Evolutionary conservation across 805 yeast genomes (phyloP), one percentile per base, ranked within the genome.

Genomic region (Teunomyces atbi): DNA sequence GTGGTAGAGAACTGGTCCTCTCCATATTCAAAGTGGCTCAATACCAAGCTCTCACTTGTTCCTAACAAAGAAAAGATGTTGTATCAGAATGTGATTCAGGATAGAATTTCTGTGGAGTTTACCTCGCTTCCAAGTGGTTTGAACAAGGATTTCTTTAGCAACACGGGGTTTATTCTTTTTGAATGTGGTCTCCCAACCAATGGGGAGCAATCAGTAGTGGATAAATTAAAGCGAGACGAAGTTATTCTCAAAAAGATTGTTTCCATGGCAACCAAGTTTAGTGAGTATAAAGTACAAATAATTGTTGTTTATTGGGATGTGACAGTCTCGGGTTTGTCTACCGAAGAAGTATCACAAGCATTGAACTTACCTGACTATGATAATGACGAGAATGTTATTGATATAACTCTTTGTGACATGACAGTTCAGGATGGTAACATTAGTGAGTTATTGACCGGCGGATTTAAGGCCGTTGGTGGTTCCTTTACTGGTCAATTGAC

Each of bases 11-110:
- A 79, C 49, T 81, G 85, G 84, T 51, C 60, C 2, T 53, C 63
- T 26, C 65, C 68, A 3, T 67, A 71, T 42, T 76, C 82, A 1
- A 69, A 67, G 42, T 81, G 85, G 85, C 59, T 79, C 37, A 68
- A 68, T 16, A 61, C 65, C 13, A 78, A 78, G 54, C 60, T 81
- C 7, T 53, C 62, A 3, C 58, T 82, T 21, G 58, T 56, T 35
- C 61, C 66, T 37, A 64, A 70, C 50, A 42, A 43, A 29, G 64
- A 55, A 10, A 55, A 54, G 33, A 43, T 50, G 16, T 56, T 64
- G 12, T 72, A 68, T 46, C 60, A 61, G 42, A 58, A 58, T 26
- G 36, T 38, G 3, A 47, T 71, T 15, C 42, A 46, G n/a, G 55
- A 58, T 18, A 58, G 62, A 26, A 43, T 69, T n/a, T 44, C 42